Base-by-base conservation (phyloP, 75 land plant species). In the Azolla pinnata region DNA sequence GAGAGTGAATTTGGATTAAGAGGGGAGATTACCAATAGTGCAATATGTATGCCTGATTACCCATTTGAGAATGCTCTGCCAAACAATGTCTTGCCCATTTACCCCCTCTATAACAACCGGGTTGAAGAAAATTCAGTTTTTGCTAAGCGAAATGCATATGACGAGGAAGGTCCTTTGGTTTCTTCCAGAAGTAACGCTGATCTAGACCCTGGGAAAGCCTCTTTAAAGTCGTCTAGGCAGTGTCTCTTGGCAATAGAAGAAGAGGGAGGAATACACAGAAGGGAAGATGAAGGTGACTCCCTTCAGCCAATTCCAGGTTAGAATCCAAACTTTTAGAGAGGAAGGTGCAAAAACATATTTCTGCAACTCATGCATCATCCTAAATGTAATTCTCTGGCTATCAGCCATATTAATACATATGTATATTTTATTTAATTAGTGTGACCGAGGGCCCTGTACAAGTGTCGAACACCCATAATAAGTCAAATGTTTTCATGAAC, bases 261-360 rank as follows among this genome's bases (percentile, higher is more conserved):
- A 35, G 29, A 52, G 1, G 29, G 54, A 52, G 54, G 24, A 2
- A 29, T 9, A 24, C 7, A 12, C 1, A 23, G 14, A 52, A 14
- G 24, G 18, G 54, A 52, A 26, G 54, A 52, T 52, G 54, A 52
- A 52, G 54, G 7, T 23, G 54, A 52, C 4, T 52, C 54, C 26
- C 27, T 52, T 24, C 54, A 52, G 54, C 54, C 29, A 14, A 21
- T 25, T 23, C 54, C 5, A 52, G 54, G 54, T 52, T 19, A 23
- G 54, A 52, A 52, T 14, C 27, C 27, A 7, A 48, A 9, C 19
- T 48, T 7, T 48, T 20, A 8, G 3, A 48, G 51, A 9, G 19
- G 51, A 38, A 14, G 12, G 14, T 8, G 42, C 42, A 8, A 8
- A 8, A 14, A 38, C 3, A 14, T 46, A 4, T 46, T 46, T 18